Evolutionary conservation across 768 basidiomycete species (phyloP).

Genomic region (Suillus tomentosus): DNA sequence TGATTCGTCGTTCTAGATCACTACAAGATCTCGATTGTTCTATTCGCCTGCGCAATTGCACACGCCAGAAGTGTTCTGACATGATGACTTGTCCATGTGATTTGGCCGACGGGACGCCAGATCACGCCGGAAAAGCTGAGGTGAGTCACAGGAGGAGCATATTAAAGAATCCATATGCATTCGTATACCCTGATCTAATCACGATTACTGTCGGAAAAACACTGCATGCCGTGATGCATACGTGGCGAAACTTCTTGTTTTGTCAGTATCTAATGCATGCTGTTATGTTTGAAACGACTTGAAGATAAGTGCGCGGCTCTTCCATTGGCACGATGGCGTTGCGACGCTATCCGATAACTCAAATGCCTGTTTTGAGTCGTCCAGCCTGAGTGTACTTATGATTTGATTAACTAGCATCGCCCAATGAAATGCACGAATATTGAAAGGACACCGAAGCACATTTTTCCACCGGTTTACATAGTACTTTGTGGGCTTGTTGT

Average conservation of each 20-base stretch:
- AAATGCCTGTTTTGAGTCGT: not conserved
- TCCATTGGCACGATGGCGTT: not conserved
- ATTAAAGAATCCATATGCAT: not conserved
- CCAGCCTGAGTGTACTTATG: too few species aligned
- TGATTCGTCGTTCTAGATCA: not conserved
- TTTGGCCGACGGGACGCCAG: not conserved
- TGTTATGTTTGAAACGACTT: not conserved
- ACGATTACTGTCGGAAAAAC: conserved; percentile 5
- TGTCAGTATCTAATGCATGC: conserved; percentile 1
- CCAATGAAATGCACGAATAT: not conserved
- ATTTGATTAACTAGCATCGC: not conserved
- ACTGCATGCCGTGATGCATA: not conserved
- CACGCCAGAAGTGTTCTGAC: not conserved
- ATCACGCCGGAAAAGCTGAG: not conserved
- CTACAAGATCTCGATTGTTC: conserved; percentile 1
- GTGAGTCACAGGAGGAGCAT: not conserved
- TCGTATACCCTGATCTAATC: not conserved
- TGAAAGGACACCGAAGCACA: not conserved
- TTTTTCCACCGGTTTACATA: not conserved
- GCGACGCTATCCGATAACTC: not conserved
- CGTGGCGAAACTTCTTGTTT: conserved; percentile 6
- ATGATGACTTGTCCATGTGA: conserved; percentile 1
- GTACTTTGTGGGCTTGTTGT: not conserved
- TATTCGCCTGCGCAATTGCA: not conserved
- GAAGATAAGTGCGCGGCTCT: not conserved